Evolutionary conservation across 2,329 filamentous ascomycete species (phyloP).

Genomic region (Lecanosticta acicola): DNA sequence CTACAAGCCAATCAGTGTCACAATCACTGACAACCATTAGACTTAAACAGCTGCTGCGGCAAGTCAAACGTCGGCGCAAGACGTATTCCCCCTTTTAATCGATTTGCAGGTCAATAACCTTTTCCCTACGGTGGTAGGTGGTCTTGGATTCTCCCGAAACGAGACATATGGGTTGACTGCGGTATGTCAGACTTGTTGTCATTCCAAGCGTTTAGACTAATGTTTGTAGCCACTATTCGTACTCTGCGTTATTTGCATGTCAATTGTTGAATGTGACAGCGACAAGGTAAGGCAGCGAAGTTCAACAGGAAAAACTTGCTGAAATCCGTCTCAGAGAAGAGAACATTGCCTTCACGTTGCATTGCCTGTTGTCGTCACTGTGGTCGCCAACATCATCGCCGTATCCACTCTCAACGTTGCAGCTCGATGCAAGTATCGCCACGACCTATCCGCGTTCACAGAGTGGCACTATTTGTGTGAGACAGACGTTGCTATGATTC

Average conservation of each 20-base stretch:
- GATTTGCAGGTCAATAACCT: too few species aligned
- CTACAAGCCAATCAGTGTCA: neutral
- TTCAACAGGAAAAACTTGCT: neutral
- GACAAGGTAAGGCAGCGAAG: conserved; percentile 10
- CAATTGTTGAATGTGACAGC: conserved; percentile 17
- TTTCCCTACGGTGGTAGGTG: conserved; percentile 35
- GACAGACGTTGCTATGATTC: conserved; percentile 52
- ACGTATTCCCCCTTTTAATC: too few species aligned
- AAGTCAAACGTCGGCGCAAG: too few species aligned
- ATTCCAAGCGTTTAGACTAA: neutral
- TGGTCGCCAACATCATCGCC: conserved; percentile 55
- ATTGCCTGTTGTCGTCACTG: conserved; percentile 49
- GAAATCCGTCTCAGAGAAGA: conserved; percentile 5
- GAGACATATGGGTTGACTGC: conserved; percentile 16
- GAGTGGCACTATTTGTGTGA: neutral
- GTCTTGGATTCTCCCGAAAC: conserved; percentile 32
- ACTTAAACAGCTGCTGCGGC: conserved; percentile 17
- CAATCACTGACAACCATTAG: neutral
- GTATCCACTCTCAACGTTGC: conserved; percentile 54
- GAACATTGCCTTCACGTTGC: conserved; percentile 54
- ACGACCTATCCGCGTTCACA: neutral
- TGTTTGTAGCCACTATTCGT: conserved; percentile 14
- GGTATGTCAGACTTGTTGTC: neutral
- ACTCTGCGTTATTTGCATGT: conserved; percentile 21
- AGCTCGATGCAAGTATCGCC: conserved; percentile 42